Conservation (phyloP, 208 protist species). For the Blechomonas ayalai region DNA sequence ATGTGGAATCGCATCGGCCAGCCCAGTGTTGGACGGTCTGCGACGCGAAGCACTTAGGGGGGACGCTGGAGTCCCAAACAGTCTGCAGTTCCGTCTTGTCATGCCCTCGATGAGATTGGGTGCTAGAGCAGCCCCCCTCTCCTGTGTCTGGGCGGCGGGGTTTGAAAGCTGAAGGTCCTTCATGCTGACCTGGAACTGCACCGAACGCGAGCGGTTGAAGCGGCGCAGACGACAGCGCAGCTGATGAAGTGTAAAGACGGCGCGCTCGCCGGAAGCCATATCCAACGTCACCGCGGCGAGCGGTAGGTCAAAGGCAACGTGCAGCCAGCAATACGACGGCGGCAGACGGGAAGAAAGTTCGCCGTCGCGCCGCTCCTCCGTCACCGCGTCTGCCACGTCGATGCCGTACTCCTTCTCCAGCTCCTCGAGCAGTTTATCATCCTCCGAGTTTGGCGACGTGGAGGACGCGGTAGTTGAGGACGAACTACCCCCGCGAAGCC, state of each 20-base stretch:
- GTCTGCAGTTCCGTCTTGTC: slow-evolving; percentile 4
- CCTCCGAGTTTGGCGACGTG: slow-evolving; percentile 21
- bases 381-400: slow-evolving; percentile 23
- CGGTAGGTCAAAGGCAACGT: slow-evolving; percentile 40
- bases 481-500: slow-evolving; percentile 17
- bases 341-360: slow-evolving; percentile 26
- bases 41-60: background rate
- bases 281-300: slow-evolving; percentile 40
- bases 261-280: slow-evolving; percentile 30
- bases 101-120: slow-evolving; percentile 31
- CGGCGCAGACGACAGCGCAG: slow-evolving; percentile 23
- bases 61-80: slow-evolving; percentile 9
- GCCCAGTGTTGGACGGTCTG: background rate
- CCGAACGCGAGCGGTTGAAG: slow-evolving; percentile 54
- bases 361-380: slow-evolving; percentile 7
- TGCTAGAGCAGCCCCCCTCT: slow-evolving; percentile 7
- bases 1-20: background rate
- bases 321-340: slow-evolving; percentile 63
- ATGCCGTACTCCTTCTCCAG: slow-evolving; percentile 73
- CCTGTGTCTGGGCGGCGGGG: slow-evolving; percentile 11
- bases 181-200: slow-evolving; percentile 43
- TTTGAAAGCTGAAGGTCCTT: slow-evolving; percentile 72
- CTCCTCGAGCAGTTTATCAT: slow-evolving; percentile 38
- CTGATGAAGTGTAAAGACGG: slow-evolving; percentile 44
- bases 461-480: too few species aligned